Evolutionary conservation across 176 grass and related monocot genomes (phyloP).

Genomic region (Carex parvula): DNA sequence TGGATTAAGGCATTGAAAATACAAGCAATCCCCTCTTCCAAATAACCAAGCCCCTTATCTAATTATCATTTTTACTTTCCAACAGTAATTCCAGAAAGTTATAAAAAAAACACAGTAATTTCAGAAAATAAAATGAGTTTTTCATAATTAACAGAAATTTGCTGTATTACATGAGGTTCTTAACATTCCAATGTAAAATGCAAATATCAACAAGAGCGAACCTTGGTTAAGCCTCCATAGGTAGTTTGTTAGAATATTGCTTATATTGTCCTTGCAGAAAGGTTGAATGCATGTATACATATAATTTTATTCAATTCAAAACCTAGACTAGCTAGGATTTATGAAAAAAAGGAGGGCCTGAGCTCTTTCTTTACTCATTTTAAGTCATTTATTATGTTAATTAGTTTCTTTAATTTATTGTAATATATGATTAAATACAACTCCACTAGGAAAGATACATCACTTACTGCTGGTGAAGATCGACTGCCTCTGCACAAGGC

Average conservation of each 20-base stretch:
- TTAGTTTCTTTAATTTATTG: not conserved
- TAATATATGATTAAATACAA: not conserved
- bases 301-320: too few species aligned
- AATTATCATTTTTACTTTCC: too few species aligned
- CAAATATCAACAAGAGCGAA: too few species aligned
- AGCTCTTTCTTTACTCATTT: too few species aligned
- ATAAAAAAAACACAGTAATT: too few species aligned
- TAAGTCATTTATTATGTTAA: not conserved
- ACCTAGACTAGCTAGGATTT: too few species aligned
- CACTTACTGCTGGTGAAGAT: slow-evolving; percentile 74
- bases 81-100: not conserved
- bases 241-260: not conserved
- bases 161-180: not conserved
- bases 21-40: too few species aligned
- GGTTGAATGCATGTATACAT: not conserved
- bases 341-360: too few species aligned
- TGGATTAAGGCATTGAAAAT: too few species aligned
- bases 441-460: not conserved
- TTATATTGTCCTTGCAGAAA: not conserved
- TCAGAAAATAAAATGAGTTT: not conserved
- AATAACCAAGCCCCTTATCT: too few species aligned
- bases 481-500: slow-evolving; percentile 87
- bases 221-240: too few species aligned
- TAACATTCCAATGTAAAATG: not conserved
- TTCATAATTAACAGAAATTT: slow-evolving; percentile 1